Conservation (phyloP, 2,329 filamentous ascomycete genomes). For the Macrophomina tecta region DNA sequence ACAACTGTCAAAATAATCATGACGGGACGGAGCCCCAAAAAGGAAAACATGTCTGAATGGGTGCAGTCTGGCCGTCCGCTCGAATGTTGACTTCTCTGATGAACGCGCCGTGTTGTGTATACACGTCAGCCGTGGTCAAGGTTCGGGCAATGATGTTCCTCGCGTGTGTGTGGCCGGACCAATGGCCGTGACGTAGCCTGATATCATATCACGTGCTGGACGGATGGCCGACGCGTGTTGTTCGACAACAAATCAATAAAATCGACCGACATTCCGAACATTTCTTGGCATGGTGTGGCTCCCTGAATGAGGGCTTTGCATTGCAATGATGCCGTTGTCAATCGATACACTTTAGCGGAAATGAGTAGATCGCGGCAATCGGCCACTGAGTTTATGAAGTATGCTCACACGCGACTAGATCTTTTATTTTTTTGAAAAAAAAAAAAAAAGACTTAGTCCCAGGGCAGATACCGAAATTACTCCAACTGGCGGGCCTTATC, state of each 20-base stretch:
- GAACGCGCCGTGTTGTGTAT: neutral
- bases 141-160: conserved; percentile 3
- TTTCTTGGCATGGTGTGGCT: neutral
- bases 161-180: conserved; percentile 8
- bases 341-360: neutral
- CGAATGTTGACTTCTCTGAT: neutral
- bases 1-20: neutral
- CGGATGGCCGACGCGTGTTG: conserved; percentile 4
- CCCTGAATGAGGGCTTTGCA: neutral
- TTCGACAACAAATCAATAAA: neutral
- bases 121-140: conserved; percentile 9
- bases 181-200: conserved; percentile 10
- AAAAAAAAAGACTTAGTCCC: too few species aligned
- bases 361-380: neutral
- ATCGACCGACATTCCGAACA: conserved; percentile 12
- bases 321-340: neutral
- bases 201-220: conserved; percentile 23
- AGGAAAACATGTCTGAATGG: neutral
- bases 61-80: neutral
- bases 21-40: neutral
- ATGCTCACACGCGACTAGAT: too few species aligned
- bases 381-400: neutral
- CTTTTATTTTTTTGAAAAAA: too few species aligned
- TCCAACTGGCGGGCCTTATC: neutral
- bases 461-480: neutral